Conservation (phyloP, 306 rosid species). For the Sesbania bispinosa region DNA sequence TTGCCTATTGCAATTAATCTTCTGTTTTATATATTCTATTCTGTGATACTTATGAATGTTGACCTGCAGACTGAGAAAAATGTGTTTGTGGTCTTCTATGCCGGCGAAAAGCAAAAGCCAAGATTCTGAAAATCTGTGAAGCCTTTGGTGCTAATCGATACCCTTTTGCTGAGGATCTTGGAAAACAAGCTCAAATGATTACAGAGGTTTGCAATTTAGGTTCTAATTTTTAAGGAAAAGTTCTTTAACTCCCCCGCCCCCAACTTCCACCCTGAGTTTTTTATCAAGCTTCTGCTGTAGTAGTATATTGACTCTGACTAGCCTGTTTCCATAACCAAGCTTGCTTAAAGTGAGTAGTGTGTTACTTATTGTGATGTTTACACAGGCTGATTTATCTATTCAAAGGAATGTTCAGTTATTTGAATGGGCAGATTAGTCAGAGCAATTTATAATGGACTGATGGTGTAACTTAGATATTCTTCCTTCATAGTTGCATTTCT, state of each 20-base stretch:
- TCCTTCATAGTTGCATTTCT: not conserved
- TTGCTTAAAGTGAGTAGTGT: not conserved
- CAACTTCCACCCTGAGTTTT: not conserved
- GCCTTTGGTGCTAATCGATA: constrained; percentile 98
- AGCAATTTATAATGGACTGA: not conserved
- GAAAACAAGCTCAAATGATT: constrained; percentile 49
- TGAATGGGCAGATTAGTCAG: not conserved
- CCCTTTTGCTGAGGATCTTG: constrained; percentile 72
- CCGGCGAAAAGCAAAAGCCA: constrained; percentile 84
- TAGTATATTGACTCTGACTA: not conserved
- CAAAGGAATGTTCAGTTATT: not conserved
- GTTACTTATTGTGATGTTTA: not conserved
- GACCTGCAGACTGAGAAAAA: constrained; percentile 81
- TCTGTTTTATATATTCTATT: constrained; percentile 9
- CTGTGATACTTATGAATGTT: constrained; percentile 14
- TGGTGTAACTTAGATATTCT: constrained; percentile 17
- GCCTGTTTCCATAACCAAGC: not conserved
- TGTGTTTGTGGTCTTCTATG: constrained; percentile 86
- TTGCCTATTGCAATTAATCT: not conserved
- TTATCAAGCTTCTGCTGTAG: not conserved
- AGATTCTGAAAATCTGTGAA: constrained; percentile 93
- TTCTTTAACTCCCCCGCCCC: not conserved
- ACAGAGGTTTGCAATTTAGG: constrained; percentile 38
- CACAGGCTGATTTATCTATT: not conserved
- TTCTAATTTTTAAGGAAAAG: constrained; percentile 22